Evolutionary conservation across 202 grass and related monocot genomes (phyloP), one percentile per base, ranked within the genome.

Genomic region (Zizania palustris): DNA sequence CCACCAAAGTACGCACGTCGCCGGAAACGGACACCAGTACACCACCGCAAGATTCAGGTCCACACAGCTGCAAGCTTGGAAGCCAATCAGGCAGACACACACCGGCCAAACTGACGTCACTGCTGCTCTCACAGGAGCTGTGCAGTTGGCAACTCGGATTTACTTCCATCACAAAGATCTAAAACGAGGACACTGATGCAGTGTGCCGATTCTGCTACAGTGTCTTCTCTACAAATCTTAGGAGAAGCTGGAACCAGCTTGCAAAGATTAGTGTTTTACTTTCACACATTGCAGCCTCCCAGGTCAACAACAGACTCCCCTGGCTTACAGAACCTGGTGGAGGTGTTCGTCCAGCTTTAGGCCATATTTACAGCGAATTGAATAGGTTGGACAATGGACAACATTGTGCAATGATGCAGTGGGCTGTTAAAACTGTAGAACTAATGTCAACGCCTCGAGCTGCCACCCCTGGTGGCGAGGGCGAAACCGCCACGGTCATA

Each of bases 341-440:
- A 41, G 13, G 28, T 28, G 28, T 18, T 73, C 46, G 43, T 85
- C 50, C 68, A 37, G 64, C 49, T 55, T 42, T 75, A 72, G 9
- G 7, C 36, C 8, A 55, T 93, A 93, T 88, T 83, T 91, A 93
- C 91, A 93, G 88, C 44, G 79, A 91, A 91, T 88, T 69, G 71
- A 89, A 84, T 87, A 70, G 67, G 41, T 74, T 71, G 81, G 20
- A 67, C 28, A 58, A 60, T 71, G 81, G 20, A 67, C 28, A 58
- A 60, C 19, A 80, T 49, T 63, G 65, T 87, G 80, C 67, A 83
- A 74, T 78, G 51, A 16, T 62, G 53, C 49, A 69, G 63, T 69
- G 74, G 44, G 42, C 35, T 59, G 82, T 72, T 54, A 72, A 50
- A 50, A 3, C 5, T 63, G 58, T 7, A 0, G 11, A 42, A 45